A percentile compares a stretch with the other conserved stretches of the same genome.
Evolutionary conservation across 768 basidiomycete species (phyloP).

Genomic region (Lentinula sp.): DNA sequence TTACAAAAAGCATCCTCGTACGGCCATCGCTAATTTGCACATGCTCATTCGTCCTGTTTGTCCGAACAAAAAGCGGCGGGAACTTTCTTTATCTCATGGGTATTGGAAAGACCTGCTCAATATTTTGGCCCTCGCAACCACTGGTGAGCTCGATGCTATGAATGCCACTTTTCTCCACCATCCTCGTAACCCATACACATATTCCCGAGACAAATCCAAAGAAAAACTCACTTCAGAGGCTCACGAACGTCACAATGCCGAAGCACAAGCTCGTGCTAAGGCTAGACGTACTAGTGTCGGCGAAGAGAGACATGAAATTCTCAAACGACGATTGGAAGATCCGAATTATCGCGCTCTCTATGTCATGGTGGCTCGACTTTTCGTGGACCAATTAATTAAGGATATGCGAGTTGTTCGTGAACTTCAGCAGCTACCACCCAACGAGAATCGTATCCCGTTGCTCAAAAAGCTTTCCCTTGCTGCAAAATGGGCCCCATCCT

Average conservation of each 20-base stretch:
- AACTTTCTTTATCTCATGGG: constrained; percentile 38
- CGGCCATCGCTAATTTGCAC: constrained; percentile 57
- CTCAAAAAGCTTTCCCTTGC: constrained; percentile 47
- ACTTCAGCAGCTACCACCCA: constrained; percentile 25
- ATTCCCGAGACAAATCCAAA: constrained; percentile 4
- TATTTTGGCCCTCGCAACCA: constrained; percentile 54
- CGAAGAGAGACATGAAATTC: constrained; percentile 23
- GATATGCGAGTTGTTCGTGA: constrained; percentile 39
- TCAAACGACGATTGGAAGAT: constrained; percentile 36
- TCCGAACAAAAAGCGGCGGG: constrained; percentile 21
- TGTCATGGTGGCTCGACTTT: constrained; percentile 55
- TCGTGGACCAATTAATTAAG: constrained; percentile 41
- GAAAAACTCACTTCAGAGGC: not conserved
- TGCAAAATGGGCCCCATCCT: constrained; percentile 68
- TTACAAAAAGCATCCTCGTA: constrained; percentile 61
- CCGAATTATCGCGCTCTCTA: constrained; percentile 58
- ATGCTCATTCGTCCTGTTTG: constrained; percentile 50
- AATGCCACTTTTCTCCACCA: constrained; percentile 19
- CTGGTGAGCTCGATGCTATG: constrained; percentile 35
- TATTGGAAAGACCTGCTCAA: constrained; percentile 77
- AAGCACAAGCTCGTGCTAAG: constrained; percentile 16
- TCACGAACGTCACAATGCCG: not conserved
- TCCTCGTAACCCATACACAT: constrained; percentile 8
- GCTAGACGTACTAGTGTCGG: constrained; percentile 18
- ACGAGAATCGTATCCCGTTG: constrained; percentile 22